Base-by-base conservation (phyloP, 2,329 filamentous ascomycete genomes). In the Gyromitra esculenta region DNA sequence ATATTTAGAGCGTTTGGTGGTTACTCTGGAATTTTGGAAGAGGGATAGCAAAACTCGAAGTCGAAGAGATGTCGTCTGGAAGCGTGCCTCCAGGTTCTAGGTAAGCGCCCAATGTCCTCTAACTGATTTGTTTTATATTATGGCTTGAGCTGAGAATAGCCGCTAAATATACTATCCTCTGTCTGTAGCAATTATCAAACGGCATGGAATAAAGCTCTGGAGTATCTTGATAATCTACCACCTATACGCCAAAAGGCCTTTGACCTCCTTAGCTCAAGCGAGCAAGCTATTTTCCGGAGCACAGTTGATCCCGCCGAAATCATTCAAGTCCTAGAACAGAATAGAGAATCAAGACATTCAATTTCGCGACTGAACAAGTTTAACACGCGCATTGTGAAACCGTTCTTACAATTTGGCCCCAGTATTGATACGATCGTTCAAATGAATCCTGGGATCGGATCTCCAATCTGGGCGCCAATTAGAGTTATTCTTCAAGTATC, bases 401-500 rank as follows among this genome's bases (percentile, higher is more conserved):
- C 64, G 21, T 50, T 69, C n/a, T n/a, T 45, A 1, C 64, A 48
- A n/a, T 31, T 74, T 11, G 21, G 39, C 4, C 13, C 8, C 5
- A 8, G 41, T 31, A 41, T 74, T 18, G 71, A 69, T 1, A 21
- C 41, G 2, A 57, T 52, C 3, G 25, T 57, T 5, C 11, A 8
- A 31, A 15, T 52, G 39, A 37, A 57, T 25, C 43, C 64, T 8
- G 64, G 37, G 0, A 60, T 74, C 13, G 64, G 56, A 1, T 48
- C 43, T 1, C 57, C 64, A 9, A 48, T 69, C 6, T 74, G 71
- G 56, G 71, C 45, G 5, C 70, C 70, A 13, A 73, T 73, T 5
- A 73, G 67, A 37, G 15, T 66, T 48, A 63, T 74, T 39, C 48
- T 74, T n/a, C 39, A 63, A 48, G 71, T 13, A 69, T 45, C n/a